A percentile compares a stretch with the other conserved stretches of the same genome.
Conservation (phyloP, 2,329 filamentous ascomycete genomes). For the Ophiostoma triangulosporum region DNA sequence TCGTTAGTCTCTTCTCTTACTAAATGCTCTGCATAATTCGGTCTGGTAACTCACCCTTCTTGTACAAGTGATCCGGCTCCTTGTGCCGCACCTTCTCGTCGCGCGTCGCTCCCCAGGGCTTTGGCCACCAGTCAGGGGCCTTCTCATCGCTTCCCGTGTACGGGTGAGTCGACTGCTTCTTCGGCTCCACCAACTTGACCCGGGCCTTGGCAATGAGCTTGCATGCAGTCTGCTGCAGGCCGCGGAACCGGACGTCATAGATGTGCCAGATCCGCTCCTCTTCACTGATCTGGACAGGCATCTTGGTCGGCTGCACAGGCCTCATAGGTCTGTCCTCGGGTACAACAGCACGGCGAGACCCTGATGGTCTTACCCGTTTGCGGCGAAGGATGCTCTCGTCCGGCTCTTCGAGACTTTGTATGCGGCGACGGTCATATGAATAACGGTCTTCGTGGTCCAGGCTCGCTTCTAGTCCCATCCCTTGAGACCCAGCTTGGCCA, state of each 20-base stretch:
- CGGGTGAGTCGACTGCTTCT: conserved; percentile 62
- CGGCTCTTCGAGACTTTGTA: conserved; percentile 13
- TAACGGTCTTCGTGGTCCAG: conserved; percentile 17
- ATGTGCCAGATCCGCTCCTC: conserved; percentile 41
- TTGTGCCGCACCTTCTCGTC: conserved; percentile 49
- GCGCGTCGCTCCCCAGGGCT: conserved; percentile 35
- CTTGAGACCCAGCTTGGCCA: background rate
- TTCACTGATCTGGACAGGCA: conserved; percentile 39
- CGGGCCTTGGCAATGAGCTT: conserved; percentile 63
- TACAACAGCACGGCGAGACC: conserved; percentile 23
- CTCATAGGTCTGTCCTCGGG: conserved; percentile 26
- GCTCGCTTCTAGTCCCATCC: background rate
- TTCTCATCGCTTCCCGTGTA: conserved; percentile 53
- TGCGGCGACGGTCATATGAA: conserved; percentile 18
- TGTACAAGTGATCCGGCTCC: conserved; percentile 61
- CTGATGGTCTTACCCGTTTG: conserved; percentile 23
- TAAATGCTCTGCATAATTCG: too few species aligned
- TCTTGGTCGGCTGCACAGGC: conserved; percentile 23
- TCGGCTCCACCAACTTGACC: conserved; percentile 62
- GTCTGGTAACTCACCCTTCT: conserved; percentile 48
- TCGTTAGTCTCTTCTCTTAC: background rate
- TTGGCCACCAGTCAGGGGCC: conserved; percentile 55
- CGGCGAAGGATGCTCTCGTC: conserved; percentile 22
- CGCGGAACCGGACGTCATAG: conserved; percentile 48
- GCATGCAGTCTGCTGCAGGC: conserved; percentile 56